Base-by-base conservation (phyloP, 495 filamentous ascomycete species). In the Chaetomium tenue region DNA sequence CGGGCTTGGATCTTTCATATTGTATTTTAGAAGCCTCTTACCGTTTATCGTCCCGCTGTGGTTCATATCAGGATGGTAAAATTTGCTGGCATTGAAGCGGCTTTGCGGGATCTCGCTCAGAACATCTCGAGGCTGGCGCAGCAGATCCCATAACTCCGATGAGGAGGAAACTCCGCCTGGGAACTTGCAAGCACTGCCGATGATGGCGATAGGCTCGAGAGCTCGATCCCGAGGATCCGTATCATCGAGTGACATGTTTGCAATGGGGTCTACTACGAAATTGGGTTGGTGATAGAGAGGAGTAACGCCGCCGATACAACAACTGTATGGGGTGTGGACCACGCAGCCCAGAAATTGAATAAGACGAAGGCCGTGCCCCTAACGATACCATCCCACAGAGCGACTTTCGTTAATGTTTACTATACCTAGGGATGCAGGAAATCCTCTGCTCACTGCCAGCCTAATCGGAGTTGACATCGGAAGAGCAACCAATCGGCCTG, bases 51-150 rank as follows among this genome's bases (percentile, higher is more conserved):
- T 56, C 16, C 68, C 79, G 82, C 57, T 87, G 84, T 64, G 62
- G 15, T 63, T n/a, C 4, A 28, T 40, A 50, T 72, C 65, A 0
- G 83, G 84, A 63, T 91, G 88, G 37, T 69, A 69, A 26, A 65
- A 71, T 6, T 22, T 59, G 25, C 40, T 40, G 5, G 58, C 6
- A 44, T 64, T 52, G 63, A 73, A 73, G 2, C 69, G 61, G 5
- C 42, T 37, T 2, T 16, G 20, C 2, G 66, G 61, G 18, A 73
- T 66, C 23, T 65, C 11, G 7, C 16, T 16, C 0, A 61, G 25
- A 5, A 68, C 25, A 7, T 67, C 66, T 11, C 61, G 66, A 2
- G 68, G 64, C 5, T 47, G 60, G 7, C 16, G 26, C 0, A 72
- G 66, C 0, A 69, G 52, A 1, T 71, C 66, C 68, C 71, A 72